Evolutionary conservation across 129 eudicot species (phyloP).

Genomic region (Rutidosis leptorrhynchoides): DNA sequence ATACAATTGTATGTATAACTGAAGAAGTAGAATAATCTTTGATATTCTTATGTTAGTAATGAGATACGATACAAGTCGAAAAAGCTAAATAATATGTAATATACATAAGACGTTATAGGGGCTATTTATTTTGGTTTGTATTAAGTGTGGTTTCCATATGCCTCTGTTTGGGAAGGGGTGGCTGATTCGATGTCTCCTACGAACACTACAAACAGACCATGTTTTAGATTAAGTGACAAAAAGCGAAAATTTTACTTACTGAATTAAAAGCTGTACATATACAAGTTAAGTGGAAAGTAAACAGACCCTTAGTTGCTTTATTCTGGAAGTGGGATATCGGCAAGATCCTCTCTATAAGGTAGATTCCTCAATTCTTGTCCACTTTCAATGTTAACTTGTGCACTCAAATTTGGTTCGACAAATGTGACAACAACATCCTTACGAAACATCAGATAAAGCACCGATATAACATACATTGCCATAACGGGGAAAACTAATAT

Average conservation of each 20-base stretch:
- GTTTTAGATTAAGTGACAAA: too few species aligned
- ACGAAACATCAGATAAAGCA: conserved; percentile 73
- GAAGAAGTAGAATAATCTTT: conserved; percentile 12
- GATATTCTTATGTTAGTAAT: too few species aligned
- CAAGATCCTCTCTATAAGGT: conserved; percentile 62
- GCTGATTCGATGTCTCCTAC: too few species aligned
- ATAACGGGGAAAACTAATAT: conserved; percentile 68
- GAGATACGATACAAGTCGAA: too few species aligned
- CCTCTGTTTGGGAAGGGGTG: too few species aligned
- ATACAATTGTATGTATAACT: conserved; percentile 2
- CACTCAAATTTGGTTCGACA: conserved; percentile 36
- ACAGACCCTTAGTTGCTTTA: conserved; percentile 25
- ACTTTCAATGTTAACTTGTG: conserved; percentile 44
- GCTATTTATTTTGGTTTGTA: too few species aligned
- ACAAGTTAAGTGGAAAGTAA: too few species aligned
- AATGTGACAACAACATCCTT: conserved; percentile 62
- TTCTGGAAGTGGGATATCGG: conserved; percentile 55
- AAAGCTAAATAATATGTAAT: not conserved
- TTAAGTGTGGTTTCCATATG: too few species aligned
- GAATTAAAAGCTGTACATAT: too few species aligned
- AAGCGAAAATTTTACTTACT: too few species aligned
- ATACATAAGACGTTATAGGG: not conserved
- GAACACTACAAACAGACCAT: too few species aligned
- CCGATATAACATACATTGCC: conserved; percentile 59
- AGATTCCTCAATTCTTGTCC: conserved; percentile 31